Base-by-base conservation (phyloP, 352 stramenopile genomes). In the Phytopythium aichiense region DNA sequence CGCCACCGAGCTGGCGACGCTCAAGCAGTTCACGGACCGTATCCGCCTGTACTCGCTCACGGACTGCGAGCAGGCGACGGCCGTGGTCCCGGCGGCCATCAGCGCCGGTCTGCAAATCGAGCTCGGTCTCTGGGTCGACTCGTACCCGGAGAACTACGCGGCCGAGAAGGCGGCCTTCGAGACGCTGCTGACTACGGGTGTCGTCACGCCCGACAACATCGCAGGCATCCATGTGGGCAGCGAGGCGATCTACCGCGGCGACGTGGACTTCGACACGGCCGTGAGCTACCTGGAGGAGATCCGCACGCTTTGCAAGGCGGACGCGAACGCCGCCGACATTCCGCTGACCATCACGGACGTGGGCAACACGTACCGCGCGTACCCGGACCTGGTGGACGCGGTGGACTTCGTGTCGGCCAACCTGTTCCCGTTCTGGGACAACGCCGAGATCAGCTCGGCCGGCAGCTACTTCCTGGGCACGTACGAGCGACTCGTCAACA, bases 341-440 rank as follows among this genome's bases (percentile, higher is more conserved):
- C 82, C 82, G 15, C 55, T 88, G 23, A 84, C 80, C 1, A 87
- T 92, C 46, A 76, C 76, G 7, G 82, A 92, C 62, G 80, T 89
- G 45, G 71, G 68, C 18, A 69, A 87, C 61, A 76, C 68, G 60
- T 84, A 86, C 69, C 57, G 77, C 28, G 52, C 55, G 11, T 65
- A 89, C 74, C 79, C 80, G 48, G 56, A 75, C 30, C 60, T 92
- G 46, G 67, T 88, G 56, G 49, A 87, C 43, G 75, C 73, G 20
- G 79, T 88, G 33, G 79, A 89, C 64, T 80, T 82, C 48, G 69
- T 88, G 48, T 76, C 73, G 52, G 78, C 72, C 40, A 91, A 89
- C 56, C 65, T 76, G 46, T 91, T 91, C 50, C 74, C 82, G 25
- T 91, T 88, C 67, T 91, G 82, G 82, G 73, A 87, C 65, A 76